Evolutionary conservation across 495 filamentous ascomycete genomes (phyloP), one percentile per base, ranked within the genome.

Genomic region (Amphirosellinia nigrospora): DNA sequence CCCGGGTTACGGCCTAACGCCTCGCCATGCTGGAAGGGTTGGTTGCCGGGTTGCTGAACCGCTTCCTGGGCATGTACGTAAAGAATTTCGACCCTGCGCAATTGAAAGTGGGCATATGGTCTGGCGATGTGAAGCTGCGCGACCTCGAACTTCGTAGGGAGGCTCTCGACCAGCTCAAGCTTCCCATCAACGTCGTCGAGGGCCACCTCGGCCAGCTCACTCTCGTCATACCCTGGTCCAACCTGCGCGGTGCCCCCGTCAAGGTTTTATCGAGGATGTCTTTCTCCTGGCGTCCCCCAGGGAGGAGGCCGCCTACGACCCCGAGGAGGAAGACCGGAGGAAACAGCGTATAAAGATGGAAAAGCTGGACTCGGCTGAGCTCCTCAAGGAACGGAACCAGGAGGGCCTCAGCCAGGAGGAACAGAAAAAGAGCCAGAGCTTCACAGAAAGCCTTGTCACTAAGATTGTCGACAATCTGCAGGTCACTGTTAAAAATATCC

Each of bases 1-100:
- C 84, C 85, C 68, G 85, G 85, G 84, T 86, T 60, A 87, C 84
- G 85, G 86, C 85, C 76, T 73, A 74, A 68, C 70, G 75, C 70
- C 66, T 71, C 79, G 79, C 71, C 68, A 90, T 90, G 88, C 79
- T 90, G 77, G 88, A 90, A 85, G 88, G 88, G 72, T 80, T 90
- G 66, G 88, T 89, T 71, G 93, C 96, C 72, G 96, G 94, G 79
- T 85, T 99, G 83, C 90, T 99, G 75, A 99, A 99, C 83, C 93
- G 96, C 82, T 97, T 98, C 82, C 82, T 99, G 89, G 96, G 96
- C 84, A 97, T 98, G 89, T 98, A 98, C 83, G 94, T 99, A 78
- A 94, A 96, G 86, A 99, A 99, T 80, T 98, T 99, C 77, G 95
- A 99, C 79, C 91, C 94, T 23, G 92, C 90, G 72, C 96, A 99